Evolutionary conservation across 1,284 basidiomycete genomes (phyloP), one percentile per base, ranked within the genome.

Genomic region (Trichosporon sp.): DNA sequence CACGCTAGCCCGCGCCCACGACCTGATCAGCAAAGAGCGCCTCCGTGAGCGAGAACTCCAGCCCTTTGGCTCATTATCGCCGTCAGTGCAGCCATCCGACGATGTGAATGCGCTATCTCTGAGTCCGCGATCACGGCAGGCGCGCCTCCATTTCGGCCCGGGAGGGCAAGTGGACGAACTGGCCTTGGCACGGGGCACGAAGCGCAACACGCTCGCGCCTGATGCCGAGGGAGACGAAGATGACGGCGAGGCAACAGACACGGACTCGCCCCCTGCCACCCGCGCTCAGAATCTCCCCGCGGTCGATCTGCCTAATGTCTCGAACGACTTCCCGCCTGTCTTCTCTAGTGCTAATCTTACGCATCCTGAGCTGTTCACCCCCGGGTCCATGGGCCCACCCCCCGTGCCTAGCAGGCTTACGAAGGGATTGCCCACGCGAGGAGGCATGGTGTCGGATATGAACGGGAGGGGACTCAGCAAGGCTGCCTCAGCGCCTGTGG

Each of bases 401-500:
- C 60, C 66, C n/a, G 34, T 64, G 1, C 60, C 67, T 9, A 16
- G 21, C 54, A 63, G 64, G 60, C 23, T 57, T 60, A 63, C 61
- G 36, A 67, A 31, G 49, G 61, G 32, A 32, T 56, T 56, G 7
- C 63, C 64, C 46, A 27, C 46, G 25, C 46, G 46, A 23, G 46
- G 46, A 25, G 46, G 25, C 4, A 10, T 16, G 25, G 21, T 29
- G 8, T 27, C 46, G 25, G 9, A 13, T 0, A 16, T 16, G 2
- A 31, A 63, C 57, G 36, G 61, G n/a, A n/a, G n/a, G 57, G 66
- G 57, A 3, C 64, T 75, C 33, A 68, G 66, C 23, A 77, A 76
- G 67, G 73, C 77, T 4, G 67, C 74, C 56, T 72, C 70, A 10
- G 75, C 74, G 34, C 77, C 77, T n/a, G 75, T 78, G 1, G 65